phyloP scores from a whole-genome alignment of 305 asterid species.

The Solanum aculeatissimum region DNA sequence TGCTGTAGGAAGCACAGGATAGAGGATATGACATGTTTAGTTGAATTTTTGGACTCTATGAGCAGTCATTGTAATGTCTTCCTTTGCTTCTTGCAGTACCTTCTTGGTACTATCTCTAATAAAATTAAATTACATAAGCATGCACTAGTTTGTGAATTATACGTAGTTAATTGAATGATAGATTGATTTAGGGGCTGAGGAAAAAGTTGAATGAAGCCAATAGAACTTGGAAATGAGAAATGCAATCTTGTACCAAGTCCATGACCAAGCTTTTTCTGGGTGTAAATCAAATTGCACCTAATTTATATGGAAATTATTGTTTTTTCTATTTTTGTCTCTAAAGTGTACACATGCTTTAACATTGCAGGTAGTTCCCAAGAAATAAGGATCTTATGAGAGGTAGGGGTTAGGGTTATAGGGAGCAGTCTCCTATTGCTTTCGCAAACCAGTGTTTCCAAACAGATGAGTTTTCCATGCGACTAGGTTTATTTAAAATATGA shows the following conservation, averaged over 20 bases:
- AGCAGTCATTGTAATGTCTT: background rate
- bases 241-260: background rate
- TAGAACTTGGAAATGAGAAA: background rate
- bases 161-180: background rate
- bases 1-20: background rate
- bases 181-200: background rate
- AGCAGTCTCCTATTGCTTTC: background rate
- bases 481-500: too few species aligned
- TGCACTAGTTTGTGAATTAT: background rate
- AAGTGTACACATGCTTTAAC: background rate
- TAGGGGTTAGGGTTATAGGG: background rate
- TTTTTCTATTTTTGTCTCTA: background rate
- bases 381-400: background rate
- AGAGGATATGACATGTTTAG: background rate
- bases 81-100: background rate
- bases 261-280: background rate
- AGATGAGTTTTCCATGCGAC: background rate
- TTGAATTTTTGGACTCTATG: background rate
- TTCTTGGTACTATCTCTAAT: background rate
- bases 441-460: background rate
- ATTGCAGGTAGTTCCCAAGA: background rate
- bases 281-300: background rate
- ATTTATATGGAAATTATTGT: too few species aligned
- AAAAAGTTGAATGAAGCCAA: background rate
- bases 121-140: background rate